Evolutionary conservation across 2,329 filamentous ascomycete genomes (phyloP).

Genomic region (Nigrospora osmanthi): DNA sequence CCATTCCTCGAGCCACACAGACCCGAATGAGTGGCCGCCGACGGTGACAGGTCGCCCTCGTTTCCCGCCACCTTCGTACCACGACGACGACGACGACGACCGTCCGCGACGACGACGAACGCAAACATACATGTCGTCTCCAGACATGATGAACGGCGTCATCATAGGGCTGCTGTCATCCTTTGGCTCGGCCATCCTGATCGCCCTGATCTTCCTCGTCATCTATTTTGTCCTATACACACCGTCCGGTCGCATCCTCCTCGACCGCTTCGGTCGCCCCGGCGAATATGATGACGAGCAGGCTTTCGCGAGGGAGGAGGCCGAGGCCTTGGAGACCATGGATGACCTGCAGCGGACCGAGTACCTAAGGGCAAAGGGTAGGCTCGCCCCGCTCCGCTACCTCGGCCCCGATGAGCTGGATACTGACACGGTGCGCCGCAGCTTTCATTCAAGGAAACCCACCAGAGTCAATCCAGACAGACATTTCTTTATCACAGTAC

Average conservation of each 20-base stretch:
- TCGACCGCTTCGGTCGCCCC: constrained; percentile 86
- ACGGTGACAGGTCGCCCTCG: constrained; percentile 5
- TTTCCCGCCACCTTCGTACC: constrained; percentile 1
- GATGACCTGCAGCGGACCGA: constrained; percentile 85
- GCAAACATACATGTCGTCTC: not conserved
- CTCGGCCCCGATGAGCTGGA: not conserved
- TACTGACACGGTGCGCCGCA: constrained; percentile 26
- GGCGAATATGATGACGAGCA: constrained; percentile 98
- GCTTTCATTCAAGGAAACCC: constrained; percentile 92
- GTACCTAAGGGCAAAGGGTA: constrained; percentile 93
- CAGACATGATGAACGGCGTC: constrained; percentile 55
- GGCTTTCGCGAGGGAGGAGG: constrained; percentile 87
- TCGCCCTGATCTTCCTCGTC: constrained; percentile 69
- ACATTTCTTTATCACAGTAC: constrained; percentile 96
- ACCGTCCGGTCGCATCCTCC: constrained; percentile 75
- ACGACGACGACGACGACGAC: not conserved
- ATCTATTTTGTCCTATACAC: constrained; percentile 96
- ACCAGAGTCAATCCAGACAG: constrained; percentile 88
- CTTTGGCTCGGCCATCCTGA: constrained; percentile 82
- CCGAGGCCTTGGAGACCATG: constrained; percentile 90
- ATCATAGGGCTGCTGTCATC: constrained; percentile 92
- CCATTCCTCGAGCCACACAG: constrained; percentile 1
- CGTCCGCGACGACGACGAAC: constrained; percentile 1
- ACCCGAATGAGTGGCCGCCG: constrained; percentile 5
- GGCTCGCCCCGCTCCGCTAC: constrained; percentile 2